Conservation (phyloP, 169 alveolate genomes). For the Condylostoma magnum region DNA sequence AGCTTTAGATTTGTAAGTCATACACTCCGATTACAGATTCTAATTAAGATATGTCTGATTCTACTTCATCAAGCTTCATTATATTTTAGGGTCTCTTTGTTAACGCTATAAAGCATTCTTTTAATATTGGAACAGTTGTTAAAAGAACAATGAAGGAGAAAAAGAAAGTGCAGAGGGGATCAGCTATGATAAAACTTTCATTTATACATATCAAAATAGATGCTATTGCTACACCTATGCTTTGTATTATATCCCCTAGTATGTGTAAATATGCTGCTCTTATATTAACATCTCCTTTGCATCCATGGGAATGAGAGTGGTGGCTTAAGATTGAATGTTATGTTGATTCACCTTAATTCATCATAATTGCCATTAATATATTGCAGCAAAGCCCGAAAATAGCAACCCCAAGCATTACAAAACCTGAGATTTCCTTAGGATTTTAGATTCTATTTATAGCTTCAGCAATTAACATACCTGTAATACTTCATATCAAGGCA, state of each 20-base stretch:
- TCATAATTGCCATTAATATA: slow-evolving; percentile 87
- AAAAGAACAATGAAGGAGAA: slow-evolving; percentile 91
- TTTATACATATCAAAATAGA: slow-evolving; percentile 83
- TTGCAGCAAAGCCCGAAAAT: slow-evolving; percentile 90
- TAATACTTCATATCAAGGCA: slow-evolving; percentile 91
- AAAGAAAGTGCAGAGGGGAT: slow-evolving; percentile 94
- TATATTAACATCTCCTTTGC: slow-evolving; percentile 80
- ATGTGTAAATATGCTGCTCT: slow-evolving; percentile 94
- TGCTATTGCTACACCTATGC: slow-evolving; percentile 94
- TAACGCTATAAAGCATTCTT: slow-evolving; percentile 89
- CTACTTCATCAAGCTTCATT: slow-evolving; percentile 78
- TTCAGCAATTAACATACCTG: slow-evolving; percentile 88
- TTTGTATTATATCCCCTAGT: slow-evolving; percentile 92
- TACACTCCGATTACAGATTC: slow-evolving; percentile 88
- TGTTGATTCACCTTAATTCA: slow-evolving; percentile 18
- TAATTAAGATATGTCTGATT: slow-evolving; percentile 73
- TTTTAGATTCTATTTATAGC: slow-evolving; percentile 88
- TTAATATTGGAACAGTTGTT: slow-evolving; percentile 90
- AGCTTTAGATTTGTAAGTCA: slow-evolving; percentile 95
- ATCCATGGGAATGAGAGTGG: slow-evolving; percentile 37
- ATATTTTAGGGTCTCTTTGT: slow-evolving; percentile 94
- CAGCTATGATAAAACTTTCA: slow-evolving; percentile 88
- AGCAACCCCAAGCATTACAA: slow-evolving; percentile 93
- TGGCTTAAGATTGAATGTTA: not conserved
- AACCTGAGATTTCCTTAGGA: slow-evolving; percentile 86